Evolutionary conservation across 345 rosid species (phyloP).

Genomic region (Hibiscus mutabilis): DNA sequence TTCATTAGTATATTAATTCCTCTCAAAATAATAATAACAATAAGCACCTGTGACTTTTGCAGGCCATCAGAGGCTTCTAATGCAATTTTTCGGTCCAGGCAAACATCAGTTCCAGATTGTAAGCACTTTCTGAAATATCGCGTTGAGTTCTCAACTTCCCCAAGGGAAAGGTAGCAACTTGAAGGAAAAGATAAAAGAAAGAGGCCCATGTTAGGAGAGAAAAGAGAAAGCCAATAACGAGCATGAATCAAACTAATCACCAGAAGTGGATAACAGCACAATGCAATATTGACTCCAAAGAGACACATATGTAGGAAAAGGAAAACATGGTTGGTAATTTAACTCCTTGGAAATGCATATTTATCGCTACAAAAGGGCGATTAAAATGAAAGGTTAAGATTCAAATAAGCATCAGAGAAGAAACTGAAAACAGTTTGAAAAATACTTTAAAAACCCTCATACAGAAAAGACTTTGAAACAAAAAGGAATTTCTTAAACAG

Average conservation of each 20-base stretch:
- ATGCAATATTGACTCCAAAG: background rate
- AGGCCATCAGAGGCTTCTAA: conserved; percentile 94
- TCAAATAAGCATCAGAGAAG: background rate
- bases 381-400: background rate
- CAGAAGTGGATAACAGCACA: background rate
- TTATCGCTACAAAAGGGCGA: background rate
- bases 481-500: background rate
- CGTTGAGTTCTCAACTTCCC: conserved; percentile 78
- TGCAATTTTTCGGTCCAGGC: conserved; percentile 69
- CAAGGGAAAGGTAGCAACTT: conserved; percentile 90
- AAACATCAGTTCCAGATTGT: conserved; percentile 57
- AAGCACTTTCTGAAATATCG: conserved; percentile 67
- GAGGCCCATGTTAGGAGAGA: conserved; percentile 11
- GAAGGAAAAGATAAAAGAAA: conserved; percentile 10
- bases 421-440: background rate
- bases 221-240: background rate
- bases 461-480: background rate
- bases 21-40: background rate
- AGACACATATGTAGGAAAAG: background rate
- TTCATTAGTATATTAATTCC: background rate
- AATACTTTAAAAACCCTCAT: background rate
- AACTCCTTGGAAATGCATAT: background rate
- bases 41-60: conserved; percentile 68
- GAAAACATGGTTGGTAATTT: background rate
- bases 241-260: background rate